Evolutionary conservation across 805 yeast species (phyloP), one percentile per base, ranked within the genome.

Genomic region (Yarrowia porcina): DNA sequence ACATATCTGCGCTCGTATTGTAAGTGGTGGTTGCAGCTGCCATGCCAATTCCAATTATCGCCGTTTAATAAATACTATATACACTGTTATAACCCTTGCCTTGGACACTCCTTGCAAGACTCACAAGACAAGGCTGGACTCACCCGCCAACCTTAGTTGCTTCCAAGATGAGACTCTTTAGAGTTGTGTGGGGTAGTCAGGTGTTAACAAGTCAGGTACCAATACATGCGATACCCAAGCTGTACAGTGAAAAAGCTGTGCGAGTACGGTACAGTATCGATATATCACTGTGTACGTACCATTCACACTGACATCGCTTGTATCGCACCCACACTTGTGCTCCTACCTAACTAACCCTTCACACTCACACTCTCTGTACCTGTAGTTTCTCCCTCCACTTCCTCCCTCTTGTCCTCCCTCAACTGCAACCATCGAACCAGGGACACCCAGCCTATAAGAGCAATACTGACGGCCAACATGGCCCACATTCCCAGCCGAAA

Each of bases 401-500:
- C 23, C n/a, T 17, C 23, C 35, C 23, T 15, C 33, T 12, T 18
- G 12, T 49, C 17, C 10, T 36, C 60, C 8, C 60, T n/a, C 33
- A 52, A 11, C 45, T 57, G 50, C 30, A 57, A 13, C 38, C 38
- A 57, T 23, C 62, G 27, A 3, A 57, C 50, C 2, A 57, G 21
- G 12, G 23, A 18, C 2, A 57, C 62, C 62, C 49, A 39, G 12
- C 30, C 36, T 5, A 41, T 57, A 0, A 57, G 39, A 8, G 62
- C 62, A 8, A 57, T 57, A 13, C 62, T 41, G 13, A 57, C 62
- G 12, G 30, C 49, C 28, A 57, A 15, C 62, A 57, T 57, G 38
- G 62, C 62, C 62, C 62, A 57, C 62, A 57, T 57, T 7, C 81
- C 81, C 11, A 66, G 64, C 45, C 69, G 73, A 71, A 78, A 78